These are phyloP conservation scores for Trichophaea hybrida DNA, from an alignment of 2,329 filamentous ascomycete genomes.

Conservation along the genomic window DNA sequence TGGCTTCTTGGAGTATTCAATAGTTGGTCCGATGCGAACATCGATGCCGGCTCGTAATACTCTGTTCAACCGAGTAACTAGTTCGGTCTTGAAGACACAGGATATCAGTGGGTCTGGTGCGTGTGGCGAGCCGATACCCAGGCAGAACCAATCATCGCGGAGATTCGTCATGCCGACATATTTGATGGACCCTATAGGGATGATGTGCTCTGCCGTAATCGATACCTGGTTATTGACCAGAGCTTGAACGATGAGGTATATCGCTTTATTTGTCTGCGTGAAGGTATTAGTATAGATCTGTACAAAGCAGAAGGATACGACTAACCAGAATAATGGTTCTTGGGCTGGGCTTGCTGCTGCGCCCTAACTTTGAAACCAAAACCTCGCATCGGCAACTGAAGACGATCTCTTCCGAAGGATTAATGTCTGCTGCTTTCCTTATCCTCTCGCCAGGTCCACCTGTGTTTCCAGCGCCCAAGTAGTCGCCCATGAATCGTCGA, in stretches of 20 bases:
- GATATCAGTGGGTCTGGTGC: constrained; percentile 87
- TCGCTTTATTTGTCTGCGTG: constrained; percentile 55
- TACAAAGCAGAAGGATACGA: constrained; percentile 5
- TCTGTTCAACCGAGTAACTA: constrained; percentile 52
- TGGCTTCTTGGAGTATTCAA: constrained; percentile 97
- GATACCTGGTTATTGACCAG: constrained; percentile 68
- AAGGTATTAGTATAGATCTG: not conserved
- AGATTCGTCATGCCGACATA: constrained; percentile 66
- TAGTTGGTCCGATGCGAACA: constrained; percentile 65
- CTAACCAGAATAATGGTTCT: constrained; percentile 59
- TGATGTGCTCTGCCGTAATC: constrained; percentile 65
- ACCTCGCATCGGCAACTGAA: constrained; percentile 89
- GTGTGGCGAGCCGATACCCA: constrained; percentile 77
- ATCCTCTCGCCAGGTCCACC: constrained; percentile 70
- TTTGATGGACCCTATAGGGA: constrained; percentile 78
- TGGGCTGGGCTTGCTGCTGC: constrained; percentile 84
- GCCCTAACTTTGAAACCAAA: constrained; percentile 84
- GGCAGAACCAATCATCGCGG: constrained; percentile 92
- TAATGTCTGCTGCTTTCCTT: constrained; percentile 32
- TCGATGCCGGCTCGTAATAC: constrained; percentile 51
- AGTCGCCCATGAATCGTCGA: constrained; percentile 85
- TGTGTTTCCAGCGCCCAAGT: constrained; percentile 70
- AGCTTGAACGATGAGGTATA: constrained; percentile 77
- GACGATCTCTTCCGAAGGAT: constrained; percentile 48
- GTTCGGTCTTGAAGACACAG: constrained; percentile 91